Percentiles rank a stretch among this genome's conserved stretches.
Conservation (phyloP, 345 rosid species). For the Theobroma cacao region DNA sequence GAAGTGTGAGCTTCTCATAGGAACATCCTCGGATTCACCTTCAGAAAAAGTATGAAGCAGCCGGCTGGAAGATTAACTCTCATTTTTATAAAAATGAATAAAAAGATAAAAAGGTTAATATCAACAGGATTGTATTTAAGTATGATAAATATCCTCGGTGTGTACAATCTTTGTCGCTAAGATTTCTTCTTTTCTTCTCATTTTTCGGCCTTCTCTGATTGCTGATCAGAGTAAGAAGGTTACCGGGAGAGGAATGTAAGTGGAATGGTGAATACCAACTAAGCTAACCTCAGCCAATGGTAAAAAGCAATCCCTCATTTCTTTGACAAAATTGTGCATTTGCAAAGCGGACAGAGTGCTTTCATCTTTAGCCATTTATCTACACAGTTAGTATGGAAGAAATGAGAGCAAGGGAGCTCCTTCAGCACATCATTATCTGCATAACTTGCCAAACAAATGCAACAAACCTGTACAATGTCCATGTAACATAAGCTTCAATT, state of each 20-base stretch:
- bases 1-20: not conserved
- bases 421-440: slow-evolving; percentile 22
- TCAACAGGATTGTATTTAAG: not conserved
- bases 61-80: not conserved
- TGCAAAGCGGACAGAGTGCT: slow-evolving; percentile 31
- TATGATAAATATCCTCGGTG: not conserved
- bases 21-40: not conserved
- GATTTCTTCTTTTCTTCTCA: not conserved
- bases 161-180: slow-evolving; percentile 1
- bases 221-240: not conserved
- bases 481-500: not conserved
- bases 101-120: not conserved
- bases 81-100: not conserved
- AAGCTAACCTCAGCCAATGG: not conserved
- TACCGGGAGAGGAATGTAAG: not conserved
- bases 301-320: not conserved
- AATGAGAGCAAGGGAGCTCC: slow-evolving; percentile 33
- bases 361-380: slow-evolving; percentile 32
- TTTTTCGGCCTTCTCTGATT: not conserved
- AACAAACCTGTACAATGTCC: slow-evolving; percentile 20
- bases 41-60: not conserved
- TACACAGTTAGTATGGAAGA: slow-evolving; percentile 25
- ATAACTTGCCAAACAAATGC: slow-evolving; percentile 31
- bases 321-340: slow-evolving; percentile 4
- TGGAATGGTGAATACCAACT: not conserved